phyloP scores from a whole-genome alignment of 352 stramenopile genomes.

The Phytophthora constricta region DNA sequence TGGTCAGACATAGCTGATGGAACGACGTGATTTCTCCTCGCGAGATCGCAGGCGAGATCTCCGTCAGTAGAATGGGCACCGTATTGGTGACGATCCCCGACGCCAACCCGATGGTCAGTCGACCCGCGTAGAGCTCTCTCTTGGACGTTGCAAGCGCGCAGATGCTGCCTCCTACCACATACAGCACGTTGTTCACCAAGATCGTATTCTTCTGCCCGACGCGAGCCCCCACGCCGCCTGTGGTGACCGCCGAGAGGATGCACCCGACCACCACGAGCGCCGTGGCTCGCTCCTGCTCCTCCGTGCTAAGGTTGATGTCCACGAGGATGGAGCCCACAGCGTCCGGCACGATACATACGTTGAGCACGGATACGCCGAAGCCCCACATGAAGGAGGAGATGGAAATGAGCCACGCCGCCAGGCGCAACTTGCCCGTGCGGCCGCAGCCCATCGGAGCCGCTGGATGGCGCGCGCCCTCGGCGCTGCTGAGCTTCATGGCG shows the following conservation, averaged over 20 bases:
- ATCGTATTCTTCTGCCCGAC: slow-evolving; percentile 75
- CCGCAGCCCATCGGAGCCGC: slow-evolving; percentile 17
- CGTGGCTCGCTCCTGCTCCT: slow-evolving; percentile 78
- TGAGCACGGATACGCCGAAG: slow-evolving; percentile 71
- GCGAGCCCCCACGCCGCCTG: slow-evolving; percentile 55
- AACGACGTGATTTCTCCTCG: slow-evolving; percentile 86
- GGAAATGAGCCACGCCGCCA: slow-evolving; percentile 67
- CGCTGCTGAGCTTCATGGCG: neutral
- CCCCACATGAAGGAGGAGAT: slow-evolving; percentile 86
- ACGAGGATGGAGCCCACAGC: slow-evolving; percentile 71
- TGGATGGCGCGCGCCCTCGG: neutral
- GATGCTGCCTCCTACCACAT: slow-evolving; percentile 56
- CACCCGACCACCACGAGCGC: slow-evolving; percentile 79
- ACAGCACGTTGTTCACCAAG: slow-evolving; percentile 77
- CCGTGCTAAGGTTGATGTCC: slow-evolving; percentile 75
- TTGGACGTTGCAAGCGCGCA: slow-evolving; percentile 73
- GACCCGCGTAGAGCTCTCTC: slow-evolving; percentile 60
- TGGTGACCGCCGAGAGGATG: slow-evolving; percentile 65
- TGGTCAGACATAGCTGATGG: slow-evolving; percentile 88
- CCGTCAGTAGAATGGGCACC: slow-evolving; percentile 82
- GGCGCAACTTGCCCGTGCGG: slow-evolving; percentile 42
- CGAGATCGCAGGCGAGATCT: slow-evolving; percentile 71
- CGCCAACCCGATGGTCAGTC: slow-evolving; percentile 68
- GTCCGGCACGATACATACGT: slow-evolving; percentile 81
- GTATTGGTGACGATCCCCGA: slow-evolving; percentile 86